Percentiles rank a stretch among this genome's conserved stretches.
These are phyloP conservation scores for Leccinum truebloodii DNA, from an alignment of 768 basidiomycete species.

Conservation along the genomic window DNA sequence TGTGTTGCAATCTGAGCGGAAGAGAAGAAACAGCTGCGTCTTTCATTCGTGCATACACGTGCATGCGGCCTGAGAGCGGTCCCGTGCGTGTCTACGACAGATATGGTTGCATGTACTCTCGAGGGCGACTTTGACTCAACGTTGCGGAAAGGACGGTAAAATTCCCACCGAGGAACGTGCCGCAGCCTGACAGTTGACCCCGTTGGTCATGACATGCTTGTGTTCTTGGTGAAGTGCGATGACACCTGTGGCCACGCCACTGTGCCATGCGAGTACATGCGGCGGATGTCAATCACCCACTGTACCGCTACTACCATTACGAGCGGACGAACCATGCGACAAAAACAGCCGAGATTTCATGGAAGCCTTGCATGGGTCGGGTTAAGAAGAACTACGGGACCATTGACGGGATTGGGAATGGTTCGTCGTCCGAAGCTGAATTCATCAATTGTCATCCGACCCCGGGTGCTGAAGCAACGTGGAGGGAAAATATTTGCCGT, in stretches of 20 bases:
- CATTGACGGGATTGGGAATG: not conserved
- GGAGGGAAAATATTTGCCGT: not conserved
- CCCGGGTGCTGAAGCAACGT: not conserved
- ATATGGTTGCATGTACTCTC: not conserved
- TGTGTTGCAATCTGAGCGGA: not conserved
- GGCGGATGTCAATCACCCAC: not conserved
- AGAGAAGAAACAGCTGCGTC: too few species aligned
- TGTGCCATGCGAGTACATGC: not conserved
- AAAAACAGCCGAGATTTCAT: slow-evolving; percentile 18
- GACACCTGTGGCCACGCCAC: not conserved
- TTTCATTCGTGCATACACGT: not conserved
- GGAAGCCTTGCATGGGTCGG: not conserved
- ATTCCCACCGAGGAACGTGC: not conserved
- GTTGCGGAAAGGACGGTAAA: not conserved
- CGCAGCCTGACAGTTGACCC: not conserved
- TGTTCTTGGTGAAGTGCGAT: slow-evolving; percentile 3
- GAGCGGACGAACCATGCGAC: slow-evolving; percentile 6
- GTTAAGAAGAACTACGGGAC: not conserved
- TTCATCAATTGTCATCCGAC: not conserved
- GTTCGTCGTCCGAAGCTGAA: not conserved
- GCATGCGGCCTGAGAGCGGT: not conserved
- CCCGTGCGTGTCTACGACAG: not conserved
- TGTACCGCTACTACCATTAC: not conserved
- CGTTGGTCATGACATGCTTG: not conserved
- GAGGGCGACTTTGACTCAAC: not conserved